Base-by-base conservation (phyloP, 306 rosid genomes). In the Cercis canadensis region DNA sequence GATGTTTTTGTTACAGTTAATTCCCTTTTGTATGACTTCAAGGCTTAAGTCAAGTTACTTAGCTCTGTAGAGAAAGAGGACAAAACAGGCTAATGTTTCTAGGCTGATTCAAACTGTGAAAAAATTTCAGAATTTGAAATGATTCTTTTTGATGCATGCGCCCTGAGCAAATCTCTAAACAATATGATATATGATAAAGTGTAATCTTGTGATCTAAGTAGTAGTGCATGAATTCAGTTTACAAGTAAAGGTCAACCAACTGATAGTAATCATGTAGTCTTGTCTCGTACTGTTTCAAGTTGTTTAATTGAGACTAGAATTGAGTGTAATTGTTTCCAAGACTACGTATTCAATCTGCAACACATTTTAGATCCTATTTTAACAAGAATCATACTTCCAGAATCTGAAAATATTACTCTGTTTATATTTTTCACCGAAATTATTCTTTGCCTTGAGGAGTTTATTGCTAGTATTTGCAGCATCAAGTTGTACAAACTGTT, bases 31-130 rank as follows among this genome's bases (percentile, higher is more conserved):
- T 18, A 46, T 33, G 47, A 10, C 44, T 33, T 15, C 5, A 33
- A 24, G 31, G 18, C n/a, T n/a, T n/a, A n/a, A n/a, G 17, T 39
- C 15, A 31, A 29, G 16, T 65, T 19, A 4, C 6, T 13, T 46
- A 46, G 9, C 6, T 46, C 18, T 13, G 52, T 13, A 14, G 52
- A 46, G 16, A 46, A 46, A 46, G 52, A 46, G 17, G 4, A 14
- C 6, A 5, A 29, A 29, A 29, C 13, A 29, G 13, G 41, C 15
- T 63, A 0, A n/a, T 24, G 9, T 31, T 18, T 31, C 6, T 45
- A 70, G 70, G 58, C 50, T 19, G 60, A 32, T 52, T 44, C n/a
- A 58, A 72, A 66, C 57, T 29, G 13, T 57, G 64, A 11, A 21
- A 43, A 70, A 19, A 43, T 44, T 77, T 11, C 37, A 62, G 44